Conservation (phyloP, 2,329 filamentous ascomycete genomes). For the Aspergillus brasiliensis region DNA sequence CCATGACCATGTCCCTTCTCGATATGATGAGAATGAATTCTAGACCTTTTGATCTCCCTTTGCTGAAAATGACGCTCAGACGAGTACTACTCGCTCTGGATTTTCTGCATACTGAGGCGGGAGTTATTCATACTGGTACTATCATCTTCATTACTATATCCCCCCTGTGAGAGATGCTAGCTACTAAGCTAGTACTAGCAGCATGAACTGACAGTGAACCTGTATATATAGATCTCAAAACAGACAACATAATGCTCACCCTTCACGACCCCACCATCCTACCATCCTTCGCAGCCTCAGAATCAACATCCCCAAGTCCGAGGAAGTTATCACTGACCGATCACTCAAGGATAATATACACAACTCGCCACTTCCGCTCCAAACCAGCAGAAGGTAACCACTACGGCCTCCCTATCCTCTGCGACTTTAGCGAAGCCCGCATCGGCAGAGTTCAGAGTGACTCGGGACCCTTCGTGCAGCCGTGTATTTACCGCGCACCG, state of each 20-base stretch:
- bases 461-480: constrained; percentile 48
- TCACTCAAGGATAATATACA: constrained; percentile 33
- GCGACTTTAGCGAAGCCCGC: constrained; percentile 40
- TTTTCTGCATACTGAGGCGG: constrained; percentile 38
- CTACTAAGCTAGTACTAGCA: too few species aligned
- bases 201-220: too few species aligned
- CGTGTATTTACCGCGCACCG: constrained; percentile 33
- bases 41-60: constrained; percentile 25
- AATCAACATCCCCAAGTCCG: constrained; percentile 30
- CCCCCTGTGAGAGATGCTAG: too few species aligned
- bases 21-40: constrained; percentile 34
- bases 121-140: constrained; percentile 37
- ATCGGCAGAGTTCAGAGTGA: constrained; percentile 31
- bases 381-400: constrained; percentile 10
- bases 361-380: constrained; percentile 29
- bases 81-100: constrained; percentile 38
- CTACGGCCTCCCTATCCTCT: constrained; percentile 34
- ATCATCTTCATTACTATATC: too few species aligned
- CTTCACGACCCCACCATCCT: constrained; percentile 33
- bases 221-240: constrained; percentile 40
- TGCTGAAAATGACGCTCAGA: constrained; percentile 34
- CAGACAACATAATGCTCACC: constrained; percentile 44
- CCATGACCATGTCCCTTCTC: constrained; percentile 32
- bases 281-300: constrained; percentile 29
- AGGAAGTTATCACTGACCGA: constrained; percentile 26